Conservation (phyloP, 2,329 filamentous ascomycete species). For the Trichoderma arundinaceum region DNA sequence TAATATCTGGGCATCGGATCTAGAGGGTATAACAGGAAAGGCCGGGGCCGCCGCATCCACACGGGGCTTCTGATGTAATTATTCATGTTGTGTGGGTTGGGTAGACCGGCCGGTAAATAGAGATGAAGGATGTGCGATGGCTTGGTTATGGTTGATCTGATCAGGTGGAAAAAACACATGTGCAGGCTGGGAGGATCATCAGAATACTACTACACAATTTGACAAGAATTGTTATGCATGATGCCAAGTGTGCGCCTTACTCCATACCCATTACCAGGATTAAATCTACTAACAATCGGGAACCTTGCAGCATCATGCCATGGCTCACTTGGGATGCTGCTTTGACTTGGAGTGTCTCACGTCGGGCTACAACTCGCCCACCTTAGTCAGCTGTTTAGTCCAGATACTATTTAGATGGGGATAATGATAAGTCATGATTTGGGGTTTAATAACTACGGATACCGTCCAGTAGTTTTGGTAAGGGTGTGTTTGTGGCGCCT, state of each 20-base stretch:
- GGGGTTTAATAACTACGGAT: neutral
- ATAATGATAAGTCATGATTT: constrained; percentile 7
- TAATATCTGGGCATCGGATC: constrained; percentile 17
- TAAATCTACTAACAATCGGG: neutral
- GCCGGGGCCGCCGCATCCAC: neutral
- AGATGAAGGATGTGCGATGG: neutral
- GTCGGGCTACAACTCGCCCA: neutral
- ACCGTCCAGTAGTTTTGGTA: neutral
- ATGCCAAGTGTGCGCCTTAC: no score
- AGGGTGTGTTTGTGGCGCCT: constrained; percentile 9
- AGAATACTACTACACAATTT: constrained; percentile 10
- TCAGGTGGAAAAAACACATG: constrained; percentile 1
- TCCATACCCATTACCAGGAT: neutral
- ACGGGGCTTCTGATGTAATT: constrained; percentile 4
- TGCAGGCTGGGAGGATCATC: constrained; percentile 5
- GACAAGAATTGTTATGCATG: neutral
- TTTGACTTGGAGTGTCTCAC: neutral
- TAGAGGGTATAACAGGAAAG: constrained; percentile 19
- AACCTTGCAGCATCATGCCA: neutral
- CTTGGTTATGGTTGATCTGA: constrained; percentile 20
- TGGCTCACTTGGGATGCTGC: neutral
- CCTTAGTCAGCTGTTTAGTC: neutral
- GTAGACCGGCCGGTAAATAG: constrained; percentile 6
- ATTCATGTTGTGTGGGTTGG: constrained; percentile 2
- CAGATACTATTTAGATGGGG: neutral